A percentile compares a stretch with the other conserved stretches of the same genome.
Evolutionary conservation across 208 protist species (phyloP).

Genomic region (Trypanosomatidae sp.): DNA sequence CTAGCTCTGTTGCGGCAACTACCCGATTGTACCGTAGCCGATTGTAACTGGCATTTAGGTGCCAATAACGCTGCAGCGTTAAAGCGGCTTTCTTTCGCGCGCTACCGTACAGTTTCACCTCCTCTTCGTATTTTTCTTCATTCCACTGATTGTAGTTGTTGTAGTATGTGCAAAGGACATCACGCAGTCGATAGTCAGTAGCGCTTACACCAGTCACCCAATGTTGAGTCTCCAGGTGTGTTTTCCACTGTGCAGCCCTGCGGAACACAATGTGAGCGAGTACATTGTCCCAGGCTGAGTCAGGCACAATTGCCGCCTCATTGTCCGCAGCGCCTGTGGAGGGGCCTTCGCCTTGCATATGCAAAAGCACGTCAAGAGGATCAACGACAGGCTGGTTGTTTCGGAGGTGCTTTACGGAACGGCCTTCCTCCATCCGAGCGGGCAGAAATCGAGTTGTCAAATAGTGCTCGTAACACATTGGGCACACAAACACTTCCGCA

Average conservation of each 20-base stretch:
- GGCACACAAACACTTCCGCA: slow-evolving; percentile 80
- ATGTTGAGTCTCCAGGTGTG: slow-evolving; percentile 66
- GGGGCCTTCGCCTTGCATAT: slow-evolving; percentile 40
- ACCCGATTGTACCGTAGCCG: slow-evolving; percentile 84
- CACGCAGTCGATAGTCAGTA: slow-evolving; percentile 73
- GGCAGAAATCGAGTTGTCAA: slow-evolving; percentile 62
- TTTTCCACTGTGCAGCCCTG: slow-evolving; percentile 48
- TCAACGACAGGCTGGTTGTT: slow-evolving; percentile 52
- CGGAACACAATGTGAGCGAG: slow-evolving; percentile 70
- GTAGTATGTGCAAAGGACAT: slow-evolving; percentile 72
- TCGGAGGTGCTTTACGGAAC: slow-evolving; percentile 33
- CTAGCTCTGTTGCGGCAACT: slow-evolving; percentile 57
- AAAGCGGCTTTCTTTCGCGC: slow-evolving; percentile 28
- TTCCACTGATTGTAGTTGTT: slow-evolving; percentile 70
- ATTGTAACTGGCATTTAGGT: slow-evolving; percentile 82
- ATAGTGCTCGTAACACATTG: slow-evolving; percentile 81
- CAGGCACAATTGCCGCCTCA: not conserved
- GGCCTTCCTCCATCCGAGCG: slow-evolving; percentile 10
- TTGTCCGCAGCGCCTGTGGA: slow-evolving; percentile 2
- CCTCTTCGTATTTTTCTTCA: slow-evolving; percentile 41
- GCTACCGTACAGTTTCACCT: slow-evolving; percentile 4
- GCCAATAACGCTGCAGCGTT: slow-evolving; percentile 78
- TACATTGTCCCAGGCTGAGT: slow-evolving; percentile 32
- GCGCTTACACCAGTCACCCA: slow-evolving; percentile 29
- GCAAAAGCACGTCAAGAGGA: slow-evolving; percentile 66